Base-by-base conservation (phyloP, 1,284 basidiomycete genomes). In the Naganishia sp. region DNA sequence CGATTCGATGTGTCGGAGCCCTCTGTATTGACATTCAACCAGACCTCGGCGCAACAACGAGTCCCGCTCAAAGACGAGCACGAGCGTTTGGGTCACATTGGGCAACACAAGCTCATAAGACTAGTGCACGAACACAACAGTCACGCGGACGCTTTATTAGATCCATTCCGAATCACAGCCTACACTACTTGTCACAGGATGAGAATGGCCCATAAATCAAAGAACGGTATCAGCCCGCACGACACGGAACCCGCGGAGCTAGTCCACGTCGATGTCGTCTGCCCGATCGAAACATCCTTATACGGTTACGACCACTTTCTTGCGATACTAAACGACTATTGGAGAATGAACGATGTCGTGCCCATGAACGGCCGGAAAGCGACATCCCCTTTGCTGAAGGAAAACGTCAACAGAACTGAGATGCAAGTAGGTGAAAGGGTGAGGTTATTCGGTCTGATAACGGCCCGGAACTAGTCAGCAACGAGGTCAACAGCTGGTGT, bases 401-500 rank as follows among this genome's bases (percentile, higher is more conserved):
- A 65, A 4, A 81, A 74, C 70, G 74, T 78, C 46, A 72, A 75
- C 0, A 63, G 66, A 61, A 68, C 70, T 9, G 73, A 78, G 59
- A 71, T 66, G 36, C 61, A 69, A 28, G 68, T 71, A 15, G 72
- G 71, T 1, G 15, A 25, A 16, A 70, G 65, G 39, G 74, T 83
- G 60, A 78, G 75, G 50, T 78, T 2, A 33, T 79, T 3, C 66
- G 74, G 1, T 67, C 72, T 65, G 77, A 83, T 72, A 75, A 77
- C 33, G 78, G 79, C 21, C 72, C 73, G 2, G 76, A 80, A 66
- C 79, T 71, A 63, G 60, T 66, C 1, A 69, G 70, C 5, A 71
- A 65, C 6, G 76, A 81, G 63, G 28, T 63, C 9, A 65, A 65
- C 0, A 65, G 64, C 0, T 76, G 73, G 49, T 75, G 80, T 11